Percentiles rank a stretch among this genome's conserved stretches.
phyloP scores from a whole-genome alignment of 192 early-diverging fungal genomes.

The Radiomyces spectabilis region DNA sequence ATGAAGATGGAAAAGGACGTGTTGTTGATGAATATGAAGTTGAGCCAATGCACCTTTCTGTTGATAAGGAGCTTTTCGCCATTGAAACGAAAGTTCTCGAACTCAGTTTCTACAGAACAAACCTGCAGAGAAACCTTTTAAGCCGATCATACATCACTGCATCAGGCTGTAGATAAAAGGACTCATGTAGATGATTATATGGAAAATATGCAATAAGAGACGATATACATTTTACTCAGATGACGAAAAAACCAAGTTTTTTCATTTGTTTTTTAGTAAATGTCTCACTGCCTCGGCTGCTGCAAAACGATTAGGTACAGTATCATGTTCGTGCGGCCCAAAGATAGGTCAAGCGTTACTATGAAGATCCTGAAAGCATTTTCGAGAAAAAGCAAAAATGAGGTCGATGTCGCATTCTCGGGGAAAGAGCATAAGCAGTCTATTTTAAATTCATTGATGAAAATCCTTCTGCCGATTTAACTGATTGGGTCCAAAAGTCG shows the following conservation, averaged over 20 bases:
- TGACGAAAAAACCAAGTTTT: not conserved
- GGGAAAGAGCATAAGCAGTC: not conserved
- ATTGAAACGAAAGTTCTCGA: conserved; percentile 3
- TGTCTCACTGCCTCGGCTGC: not conserved
- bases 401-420: conserved; percentile 6
- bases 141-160: not conserved
- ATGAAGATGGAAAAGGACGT: conserved; percentile 4
- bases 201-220: not conserved
- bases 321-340: conserved; percentile 4
- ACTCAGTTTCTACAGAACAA: conserved; percentile 1
- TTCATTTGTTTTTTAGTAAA: conserved; percentile 6
- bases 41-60: conserved; percentile 5
- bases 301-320: conserved; percentile 8
- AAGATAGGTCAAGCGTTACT: conserved; percentile 9
- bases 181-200: not conserved
- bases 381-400: conserved; percentile 11
- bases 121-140: not conserved
- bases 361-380: conserved; percentile 13
- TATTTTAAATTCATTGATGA: not conserved
- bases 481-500: not conserved
- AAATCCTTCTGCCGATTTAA: not conserved
- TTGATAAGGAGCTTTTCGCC: conserved; percentile 4
- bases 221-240: not conserved
- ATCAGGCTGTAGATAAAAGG: not conserved
- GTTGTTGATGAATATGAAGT: conserved; percentile 1